Conservation (phyloP, 1,139 yeast genomes). For the Nakaseomyces sp. region DNA sequence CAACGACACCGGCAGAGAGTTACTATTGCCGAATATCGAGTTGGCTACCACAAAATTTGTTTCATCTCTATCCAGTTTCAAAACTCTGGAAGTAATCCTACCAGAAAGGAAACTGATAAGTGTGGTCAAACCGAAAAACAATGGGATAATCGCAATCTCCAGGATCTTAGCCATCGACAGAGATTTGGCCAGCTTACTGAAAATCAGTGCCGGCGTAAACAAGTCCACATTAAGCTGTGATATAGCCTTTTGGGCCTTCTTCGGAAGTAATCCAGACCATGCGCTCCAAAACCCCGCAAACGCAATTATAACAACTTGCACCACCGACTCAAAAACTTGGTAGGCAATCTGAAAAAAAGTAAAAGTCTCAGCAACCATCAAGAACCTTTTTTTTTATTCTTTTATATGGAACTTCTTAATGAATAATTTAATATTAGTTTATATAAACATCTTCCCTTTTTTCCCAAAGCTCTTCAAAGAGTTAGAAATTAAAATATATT, state of each 20-base stretch:
- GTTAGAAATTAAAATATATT: too few species aligned
- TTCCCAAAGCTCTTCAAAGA: too few species aligned
- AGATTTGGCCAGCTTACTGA: slow-evolving; percentile 62
- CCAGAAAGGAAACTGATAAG: slow-evolving; percentile 51
- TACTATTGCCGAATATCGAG: slow-evolving; percentile 78
- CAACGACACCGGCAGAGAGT: slow-evolving; percentile 66
- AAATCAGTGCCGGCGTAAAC: slow-evolving; percentile 71
- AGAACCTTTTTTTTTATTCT: too few species aligned
- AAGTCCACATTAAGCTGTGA: slow-evolving; percentile 60
- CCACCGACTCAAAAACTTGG: slow-evolving; percentile 63
- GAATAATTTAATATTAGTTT: too few species aligned
- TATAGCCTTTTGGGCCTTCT: slow-evolving; percentile 53
- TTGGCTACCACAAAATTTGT: slow-evolving; percentile 69
- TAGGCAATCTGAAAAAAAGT: slow-evolving; percentile 36
- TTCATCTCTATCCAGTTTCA: slow-evolving; percentile 53
- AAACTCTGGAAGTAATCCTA: slow-evolving; percentile 36
- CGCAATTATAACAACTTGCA: slow-evolving; percentile 63
- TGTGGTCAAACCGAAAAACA: slow-evolving; percentile 55
- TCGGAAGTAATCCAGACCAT: slow-evolving; percentile 47
- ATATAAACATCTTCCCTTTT: too few species aligned
- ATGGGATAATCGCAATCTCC: slow-evolving; percentile 58
- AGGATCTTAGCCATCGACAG: slow-evolving; percentile 53
- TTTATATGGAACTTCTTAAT: too few species aligned
- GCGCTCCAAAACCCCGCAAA: slow-evolving; percentile 66
- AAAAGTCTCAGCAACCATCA: slow-evolving; percentile 9